Percentiles rank a stretch among this genome's conserved stretches.
These are phyloP conservation scores for Cytospora piceicola DNA, from an alignment of 2,329 filamentous ascomycete species.

Conservation along the genomic window DNA sequence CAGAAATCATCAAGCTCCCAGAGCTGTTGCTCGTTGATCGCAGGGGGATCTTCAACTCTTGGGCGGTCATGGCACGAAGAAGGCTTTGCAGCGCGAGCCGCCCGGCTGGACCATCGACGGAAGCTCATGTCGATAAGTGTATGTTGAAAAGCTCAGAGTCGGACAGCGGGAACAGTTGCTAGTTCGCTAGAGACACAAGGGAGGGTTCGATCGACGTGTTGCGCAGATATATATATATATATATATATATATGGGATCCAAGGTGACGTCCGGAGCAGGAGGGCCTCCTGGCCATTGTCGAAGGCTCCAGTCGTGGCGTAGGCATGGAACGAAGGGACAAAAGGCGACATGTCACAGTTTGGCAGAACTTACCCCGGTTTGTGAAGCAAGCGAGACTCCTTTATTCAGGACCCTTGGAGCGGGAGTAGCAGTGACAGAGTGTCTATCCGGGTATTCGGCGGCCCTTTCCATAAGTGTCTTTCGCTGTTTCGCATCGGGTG, in stretches of 20 bases:
- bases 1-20: constrained; percentile 6
- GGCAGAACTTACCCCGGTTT: constrained; percentile 30
- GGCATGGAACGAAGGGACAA: background rate
- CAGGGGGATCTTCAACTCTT: background rate
- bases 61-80: background rate
- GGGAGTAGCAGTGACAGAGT: constrained; percentile 37
- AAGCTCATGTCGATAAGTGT: background rate
- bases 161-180: background rate
- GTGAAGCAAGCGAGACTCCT: constrained; percentile 46
- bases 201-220: background rate
- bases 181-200: background rate
- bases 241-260: background rate
- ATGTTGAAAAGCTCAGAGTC: background rate
- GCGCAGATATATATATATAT: background rate
- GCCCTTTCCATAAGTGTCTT: constrained; percentile 61
- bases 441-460: constrained; percentile 52
- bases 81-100: background rate
- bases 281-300: background rate
- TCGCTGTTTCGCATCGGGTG: constrained; percentile 59
- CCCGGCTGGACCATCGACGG: background rate
- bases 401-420: constrained; percentile 50
- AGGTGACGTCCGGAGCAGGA: background rate
- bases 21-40: background rate
- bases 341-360: background rate
- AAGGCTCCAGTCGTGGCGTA: background rate